Evolutionary conservation across 2,329 filamentous ascomycete species (phyloP).

Genomic region (Phaeosphaeriaceae sp.): DNA sequence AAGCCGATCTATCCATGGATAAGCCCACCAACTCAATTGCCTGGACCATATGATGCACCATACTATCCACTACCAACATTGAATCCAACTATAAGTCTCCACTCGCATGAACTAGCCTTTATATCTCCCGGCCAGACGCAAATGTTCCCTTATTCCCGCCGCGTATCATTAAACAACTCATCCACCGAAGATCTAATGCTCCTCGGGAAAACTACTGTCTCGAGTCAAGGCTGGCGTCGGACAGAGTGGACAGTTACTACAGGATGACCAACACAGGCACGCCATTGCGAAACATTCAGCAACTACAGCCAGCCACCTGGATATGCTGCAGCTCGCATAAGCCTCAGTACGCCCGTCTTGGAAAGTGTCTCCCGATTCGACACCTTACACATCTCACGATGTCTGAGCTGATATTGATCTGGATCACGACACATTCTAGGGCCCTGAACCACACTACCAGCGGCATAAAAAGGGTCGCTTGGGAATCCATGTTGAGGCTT

Average conservation of each 20-base stretch:
- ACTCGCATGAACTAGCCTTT: conserved; percentile 18
- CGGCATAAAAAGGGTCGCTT: neutral
- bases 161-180: conserved; percentile 32
- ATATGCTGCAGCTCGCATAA: neutral
- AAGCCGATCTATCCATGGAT: conserved; percentile 43
- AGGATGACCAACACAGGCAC: conserved; percentile 23
- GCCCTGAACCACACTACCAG: neutral
- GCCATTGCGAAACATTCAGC: conserved; percentile 1
- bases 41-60: conserved; percentile 44
- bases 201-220: conserved; percentile 35
- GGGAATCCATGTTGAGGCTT: conserved; percentile 5
- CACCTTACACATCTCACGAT: neutral
- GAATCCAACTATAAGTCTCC: conserved; percentile 28
- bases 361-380: neutral
- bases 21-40: conserved; percentile 37
- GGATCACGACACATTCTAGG: neutral
- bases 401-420: neutral
- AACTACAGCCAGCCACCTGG: conserved; percentile 2
- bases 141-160: conserved; percentile 32
- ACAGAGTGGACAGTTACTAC: conserved; percentile 44
- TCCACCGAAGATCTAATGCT: conserved; percentile 18
- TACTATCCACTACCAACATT: conserved; percentile 43
- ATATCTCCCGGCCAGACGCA: conserved; percentile 9
- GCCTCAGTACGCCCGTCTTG: neutral
- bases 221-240: conserved; percentile 41